phyloP scores from a whole-genome alignment of 163 green algal species.

The Volvox carteri region DNA sequence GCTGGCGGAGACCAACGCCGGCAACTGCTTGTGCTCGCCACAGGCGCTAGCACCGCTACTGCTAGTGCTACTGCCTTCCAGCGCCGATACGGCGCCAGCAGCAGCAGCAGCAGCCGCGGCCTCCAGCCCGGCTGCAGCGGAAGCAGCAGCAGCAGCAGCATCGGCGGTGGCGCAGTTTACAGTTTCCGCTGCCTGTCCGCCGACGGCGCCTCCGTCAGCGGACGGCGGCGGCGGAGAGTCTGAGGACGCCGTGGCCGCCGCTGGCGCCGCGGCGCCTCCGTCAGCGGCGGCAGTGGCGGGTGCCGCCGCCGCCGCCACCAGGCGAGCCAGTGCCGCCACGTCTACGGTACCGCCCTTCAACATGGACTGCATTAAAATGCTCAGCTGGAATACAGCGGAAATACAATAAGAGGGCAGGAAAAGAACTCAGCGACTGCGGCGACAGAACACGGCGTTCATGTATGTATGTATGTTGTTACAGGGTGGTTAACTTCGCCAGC shows the following conservation, averaged over 20 bases:
- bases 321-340: not conserved
- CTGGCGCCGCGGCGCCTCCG: not conserved
- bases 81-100: not conserved
- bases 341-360: not conserved
- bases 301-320: not conserved
- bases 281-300: not conserved
- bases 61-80: not conserved
- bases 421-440: too few species aligned
- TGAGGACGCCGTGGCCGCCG: not conserved
- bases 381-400: slow-evolving; percentile 1
- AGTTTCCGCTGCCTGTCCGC: not conserved
- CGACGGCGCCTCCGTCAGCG: not conserved
- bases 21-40: not conserved
- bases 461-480: too few species aligned
- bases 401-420: too few species aligned
- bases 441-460: too few species aligned
- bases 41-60: not conserved
- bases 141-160: not conserved
- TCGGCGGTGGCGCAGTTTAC: not conserved
- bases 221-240: not conserved
- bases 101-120: not conserved
- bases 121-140: not conserved
- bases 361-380: not conserved
- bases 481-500: too few species aligned
- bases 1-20: not conserved